Base-by-base conservation (phyloP, 106 monocot genomes). In the Hemerocallis citrina region DNA sequence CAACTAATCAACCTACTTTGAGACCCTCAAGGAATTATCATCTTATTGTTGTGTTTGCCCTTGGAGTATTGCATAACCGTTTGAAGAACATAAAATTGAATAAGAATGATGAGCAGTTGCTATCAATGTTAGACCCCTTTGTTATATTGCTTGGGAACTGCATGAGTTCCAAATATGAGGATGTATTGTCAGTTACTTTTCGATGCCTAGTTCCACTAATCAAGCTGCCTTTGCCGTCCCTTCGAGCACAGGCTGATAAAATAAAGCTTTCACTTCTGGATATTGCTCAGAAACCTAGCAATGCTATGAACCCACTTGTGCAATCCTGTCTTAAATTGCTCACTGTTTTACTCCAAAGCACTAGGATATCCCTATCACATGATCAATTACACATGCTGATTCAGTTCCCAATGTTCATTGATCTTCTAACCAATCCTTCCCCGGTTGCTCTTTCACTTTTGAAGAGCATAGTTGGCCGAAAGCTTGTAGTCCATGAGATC, bases 111-210 rank as follows among this genome's bases (percentile, higher is more conserved):
- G 75, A 72, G 34, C 37, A 85, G 5, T 57, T 87, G 34, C 33
- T 96, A 24, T 82, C 81, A 24, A 84, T 81, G 86, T 62, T 96
- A 13, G 96, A 96, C 21, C 96, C 96, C 16, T 96, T 96, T 65
- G 63, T 91, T 31, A 42, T 72, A 63, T 52, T 84, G 31, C 63
- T 96, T 32, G 76, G 66, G 41, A 55, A 62, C 14, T 96, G 90
- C 45, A 36, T 96, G 23, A 81, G 55, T 62, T 91, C 86, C 21
- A 96, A 82, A 63, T 82, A 81, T 64, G 86, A 91, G 68, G 73
- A 72, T 79, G 66, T 87, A 65, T 29, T 96, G 14, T 79, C 96
- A 43, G 62, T 77, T 67, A 22, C 79, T 37, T 88, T 87, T 39
- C 91, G 77, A 70, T 87, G 87, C 72, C 84, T 91, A 34, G 33